These are phyloP conservation scores for Sisymbrium altissimum DNA, from an alignment of 345 rosid genomes.

Conservation along the genomic window DNA sequence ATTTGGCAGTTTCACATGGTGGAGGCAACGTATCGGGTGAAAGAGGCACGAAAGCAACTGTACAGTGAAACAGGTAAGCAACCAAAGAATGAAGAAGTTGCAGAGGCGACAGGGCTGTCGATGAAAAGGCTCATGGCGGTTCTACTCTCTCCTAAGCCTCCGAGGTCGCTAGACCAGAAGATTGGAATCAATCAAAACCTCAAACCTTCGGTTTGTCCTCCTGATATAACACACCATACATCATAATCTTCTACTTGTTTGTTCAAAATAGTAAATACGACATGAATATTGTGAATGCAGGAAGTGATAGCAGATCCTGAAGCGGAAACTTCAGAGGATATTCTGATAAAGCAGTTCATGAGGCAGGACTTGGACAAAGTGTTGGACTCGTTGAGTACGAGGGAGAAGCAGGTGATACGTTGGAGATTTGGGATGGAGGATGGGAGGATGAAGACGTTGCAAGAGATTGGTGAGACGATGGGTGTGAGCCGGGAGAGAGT, in stretches of 20 bases:
- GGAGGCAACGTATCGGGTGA: constrained; percentile 88
- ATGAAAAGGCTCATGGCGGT: constrained; percentile 85
- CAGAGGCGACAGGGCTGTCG: constrained; percentile 80
- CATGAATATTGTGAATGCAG: constrained; percentile 38
- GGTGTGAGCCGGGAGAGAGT: constrained; percentile 90
- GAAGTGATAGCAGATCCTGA: constrained; percentile 82
- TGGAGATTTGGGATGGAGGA: constrained; percentile 92
- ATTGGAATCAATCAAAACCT: constrained; percentile 69
- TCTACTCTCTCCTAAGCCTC: constrained; percentile 71
- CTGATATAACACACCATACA: background rate
- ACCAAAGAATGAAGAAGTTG: constrained; percentile 82
- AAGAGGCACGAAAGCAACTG: constrained; percentile 78
- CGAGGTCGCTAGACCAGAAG: constrained; percentile 88
- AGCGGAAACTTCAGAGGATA: constrained; percentile 68
- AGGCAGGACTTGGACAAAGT: constrained; percentile 75
- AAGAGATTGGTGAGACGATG: constrained; percentile 88
- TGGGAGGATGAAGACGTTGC: constrained; percentile 87
- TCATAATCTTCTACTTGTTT: background rate
- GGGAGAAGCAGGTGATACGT: constrained; percentile 76
- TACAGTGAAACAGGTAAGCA: constrained; percentile 61
- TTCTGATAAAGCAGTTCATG: constrained; percentile 72
- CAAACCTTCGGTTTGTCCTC: constrained; percentile 66
- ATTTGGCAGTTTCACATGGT: constrained; percentile 84
- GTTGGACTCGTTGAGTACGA: constrained; percentile 59
- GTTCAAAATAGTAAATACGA: background rate